These are phyloP conservation scores for Trypanosoma theileri DNA, from an alignment of 208 protist species.

Conservation along the genomic window DNA sequence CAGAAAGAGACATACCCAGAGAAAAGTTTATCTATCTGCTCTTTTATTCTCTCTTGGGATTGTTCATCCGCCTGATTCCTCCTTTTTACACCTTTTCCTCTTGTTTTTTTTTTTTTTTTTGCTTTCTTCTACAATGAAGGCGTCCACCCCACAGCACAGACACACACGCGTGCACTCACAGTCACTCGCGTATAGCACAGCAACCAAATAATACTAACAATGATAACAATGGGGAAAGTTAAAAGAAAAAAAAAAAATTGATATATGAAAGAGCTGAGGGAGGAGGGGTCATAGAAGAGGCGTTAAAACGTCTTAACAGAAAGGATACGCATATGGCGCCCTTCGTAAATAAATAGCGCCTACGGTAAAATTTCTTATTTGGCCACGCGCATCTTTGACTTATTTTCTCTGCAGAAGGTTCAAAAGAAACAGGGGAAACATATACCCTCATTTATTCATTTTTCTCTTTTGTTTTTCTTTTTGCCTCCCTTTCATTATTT, in stretches of 20 bases:
- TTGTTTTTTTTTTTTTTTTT: background rate
- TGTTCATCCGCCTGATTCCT: too few relatives aligned
- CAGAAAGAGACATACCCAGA: background rate
- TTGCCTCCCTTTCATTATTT: background rate
- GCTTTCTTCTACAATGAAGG: too few relatives aligned
- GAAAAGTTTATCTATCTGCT: too few relatives aligned
- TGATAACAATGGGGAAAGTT: background rate
- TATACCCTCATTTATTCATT: too few relatives aligned
- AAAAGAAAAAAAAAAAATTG: background rate
- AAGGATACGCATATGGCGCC: background rate
- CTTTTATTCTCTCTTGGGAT: too few relatives aligned
- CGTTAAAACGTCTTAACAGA: background rate
- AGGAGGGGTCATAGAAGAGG: too few relatives aligned
- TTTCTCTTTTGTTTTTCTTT: background rate
- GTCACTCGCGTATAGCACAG: background rate
- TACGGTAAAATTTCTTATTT: too few relatives aligned
- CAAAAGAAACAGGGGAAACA: background rate
- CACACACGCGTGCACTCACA: too few relatives aligned
- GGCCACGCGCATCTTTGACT: too few relatives aligned
- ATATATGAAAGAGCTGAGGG: too few relatives aligned
- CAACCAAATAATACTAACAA: background rate
- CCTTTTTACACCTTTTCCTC: background rate
- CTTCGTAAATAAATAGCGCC: background rate
- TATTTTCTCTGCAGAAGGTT: too few relatives aligned
- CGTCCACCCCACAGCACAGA: too few relatives aligned